Evolutionary conservation across 2,329 filamentous ascomycete genomes (phyloP), one percentile per base, ranked within the genome.

Genomic region (Pezicula radicicola): DNA sequence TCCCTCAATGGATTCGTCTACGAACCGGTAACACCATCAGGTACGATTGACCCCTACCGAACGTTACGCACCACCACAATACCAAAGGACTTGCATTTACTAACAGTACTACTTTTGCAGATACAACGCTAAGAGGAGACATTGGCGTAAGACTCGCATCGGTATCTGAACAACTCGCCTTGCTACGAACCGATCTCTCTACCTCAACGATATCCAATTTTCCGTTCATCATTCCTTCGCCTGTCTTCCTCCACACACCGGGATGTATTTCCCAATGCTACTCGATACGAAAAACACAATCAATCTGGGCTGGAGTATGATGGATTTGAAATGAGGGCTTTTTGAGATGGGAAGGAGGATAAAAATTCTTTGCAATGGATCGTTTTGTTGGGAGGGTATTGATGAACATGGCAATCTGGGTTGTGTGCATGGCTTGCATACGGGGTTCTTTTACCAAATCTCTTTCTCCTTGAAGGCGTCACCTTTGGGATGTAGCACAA

Each of bases 131-230:
- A 99, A 99, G 90, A 84, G 94, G 79, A 89, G 94, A 81, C 94
- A 99, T 78, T 99, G 94, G 94, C 91, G 94, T 83, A 99, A 99
- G 93, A 97, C 94, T 75, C 89, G 91, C 75, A 91, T 99, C 80
- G 91, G 91, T 74, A 95, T 99, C 83, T 99, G 94, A 83, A 84
- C 77, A 75, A 76, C 73, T 80, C 75, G 70, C 73, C 48, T 43
- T 47, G 27, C 41, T 48, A 47, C 37, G 16, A 41, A 50, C 46
- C 48, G 30, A 21, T 36, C 30, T 36, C 52, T 42, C 52, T 42
- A 36, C 43, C 45, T 51, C 48, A 51, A 43, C 37, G 19, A 21
- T 52, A 25, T 33, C 30, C 30, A 13, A 33, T 33, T 33, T 13
- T 33, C 30, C 30, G 30, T 33, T 33, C 30, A 33, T 33, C 50